Evolutionary conservation across 2,329 filamentous ascomycete species (phyloP).

Genomic region (Botrytis cinerea): DNA sequence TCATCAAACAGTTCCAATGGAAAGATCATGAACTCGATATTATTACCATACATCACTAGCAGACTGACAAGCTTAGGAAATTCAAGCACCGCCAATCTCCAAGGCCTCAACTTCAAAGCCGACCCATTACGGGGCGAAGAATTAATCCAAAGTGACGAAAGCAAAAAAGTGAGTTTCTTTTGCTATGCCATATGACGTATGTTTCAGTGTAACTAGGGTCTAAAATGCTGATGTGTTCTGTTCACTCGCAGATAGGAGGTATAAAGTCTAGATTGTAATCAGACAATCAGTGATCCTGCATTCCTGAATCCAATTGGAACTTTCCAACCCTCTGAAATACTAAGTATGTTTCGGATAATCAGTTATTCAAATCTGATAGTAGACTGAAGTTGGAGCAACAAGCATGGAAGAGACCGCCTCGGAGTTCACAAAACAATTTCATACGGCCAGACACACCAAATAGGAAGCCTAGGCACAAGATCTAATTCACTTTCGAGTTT

Average conservation of each 20-base stretch:
- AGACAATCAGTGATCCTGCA: not conserved
- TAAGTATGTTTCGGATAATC: not conserved
- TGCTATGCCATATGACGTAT: not conserved
- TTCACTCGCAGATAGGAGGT: not conserved
- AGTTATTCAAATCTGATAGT: not conserved
- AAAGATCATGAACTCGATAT: not conserved
- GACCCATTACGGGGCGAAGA: not conserved
- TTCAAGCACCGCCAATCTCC: not conserved
- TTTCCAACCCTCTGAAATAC: not conserved
- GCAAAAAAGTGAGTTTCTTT: not conserved
- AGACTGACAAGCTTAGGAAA: not conserved
- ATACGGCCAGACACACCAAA: not conserved
- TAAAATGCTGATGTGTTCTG: not conserved
- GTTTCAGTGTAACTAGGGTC: not conserved
- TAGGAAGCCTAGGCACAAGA: not conserved
- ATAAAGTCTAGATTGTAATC: not conserved
- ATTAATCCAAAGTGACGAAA: not conserved
- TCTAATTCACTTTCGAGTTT: not conserved
- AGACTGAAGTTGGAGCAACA: not conserved
- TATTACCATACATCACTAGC: not conserved
- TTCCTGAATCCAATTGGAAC: too few species aligned
- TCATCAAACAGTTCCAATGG: rapidly evolving
- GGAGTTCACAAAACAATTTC: not conserved
- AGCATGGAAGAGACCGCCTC: not conserved
- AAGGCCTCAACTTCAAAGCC: not conserved